Percentiles rank a stretch among this genome's conserved stretches.
Conservation (phyloP, 192 early-diverging fungal genomes). For the Chytriomyces sp. region DNA sequence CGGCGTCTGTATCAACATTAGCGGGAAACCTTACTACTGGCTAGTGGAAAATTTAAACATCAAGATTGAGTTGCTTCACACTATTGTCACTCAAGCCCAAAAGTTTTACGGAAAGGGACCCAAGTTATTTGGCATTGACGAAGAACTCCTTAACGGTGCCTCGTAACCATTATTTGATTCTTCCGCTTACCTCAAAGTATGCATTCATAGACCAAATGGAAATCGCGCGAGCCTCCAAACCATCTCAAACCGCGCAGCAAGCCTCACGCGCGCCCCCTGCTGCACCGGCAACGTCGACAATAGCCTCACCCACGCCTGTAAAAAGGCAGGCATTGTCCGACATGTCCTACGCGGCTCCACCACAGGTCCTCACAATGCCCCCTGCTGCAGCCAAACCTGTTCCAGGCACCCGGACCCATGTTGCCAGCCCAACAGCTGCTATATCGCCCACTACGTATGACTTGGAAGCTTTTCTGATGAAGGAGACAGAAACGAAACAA, state of each 20-base stretch:
- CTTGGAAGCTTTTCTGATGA: too few species aligned
- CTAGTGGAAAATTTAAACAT: slow-evolving; percentile 34
- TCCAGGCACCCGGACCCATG: too few species aligned
- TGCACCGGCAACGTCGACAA: too few species aligned
- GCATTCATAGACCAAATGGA: slow-evolving; percentile 19
- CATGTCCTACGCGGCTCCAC: too few species aligned
- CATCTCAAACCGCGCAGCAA: too few species aligned
- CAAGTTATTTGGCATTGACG: slow-evolving; percentile 49
- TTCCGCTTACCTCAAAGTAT: not conserved
- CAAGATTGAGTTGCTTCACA: slow-evolving; percentile 47
- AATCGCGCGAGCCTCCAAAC: too few species aligned
- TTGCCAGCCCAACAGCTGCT: not conserved
- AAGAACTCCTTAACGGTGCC: slow-evolving; percentile 37
- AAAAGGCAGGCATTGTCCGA: too few species aligned
- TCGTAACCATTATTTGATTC: not conserved
- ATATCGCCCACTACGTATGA: not conserved
- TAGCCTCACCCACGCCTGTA: too few species aligned
- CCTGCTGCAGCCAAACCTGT: too few species aligned
- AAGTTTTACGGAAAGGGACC: slow-evolving; percentile 42
- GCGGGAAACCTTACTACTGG: slow-evolving; percentile 49
- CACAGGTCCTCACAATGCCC: too few species aligned
- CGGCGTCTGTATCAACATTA: slow-evolving; percentile 37
- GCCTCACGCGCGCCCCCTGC: too few species aligned
- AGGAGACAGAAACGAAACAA: not conserved
- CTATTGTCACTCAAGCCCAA: slow-evolving; percentile 40